Base-by-base conservation (phyloP, 2,329 filamentous ascomycete species). In the Berkeleyomyces rouxiae region DNA sequence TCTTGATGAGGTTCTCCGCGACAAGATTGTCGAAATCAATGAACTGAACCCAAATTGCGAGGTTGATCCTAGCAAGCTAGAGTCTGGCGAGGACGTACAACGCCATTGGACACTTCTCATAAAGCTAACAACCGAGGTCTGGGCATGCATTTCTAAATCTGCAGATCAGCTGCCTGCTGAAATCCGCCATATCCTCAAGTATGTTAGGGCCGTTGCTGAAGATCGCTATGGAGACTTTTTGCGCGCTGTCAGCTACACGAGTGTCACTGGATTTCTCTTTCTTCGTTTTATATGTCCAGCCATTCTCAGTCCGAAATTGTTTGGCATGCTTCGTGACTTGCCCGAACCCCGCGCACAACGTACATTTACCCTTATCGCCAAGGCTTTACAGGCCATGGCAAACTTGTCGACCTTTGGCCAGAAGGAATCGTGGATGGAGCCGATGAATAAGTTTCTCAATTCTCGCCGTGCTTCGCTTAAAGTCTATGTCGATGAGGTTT, bases 401-500 rank as follows among this genome's bases (percentile, higher is more conserved):
- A 96, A 96, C 71, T 80, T 96, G 74, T 88, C 89, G 1, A 90
- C 84, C 0, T 96, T 96, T 70, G 92, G 92, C 47, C 91, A 88
- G 70, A 95, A 96, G 71, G 92, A 97, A 72, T 84, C 87, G n/a
- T 97, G 90, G 90, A 96, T 97, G 91, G 91, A 96, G 74, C 90
- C 90, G 0, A 97, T 97, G 92, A 97, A 96, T 70, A 82, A 82
- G 51, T 96, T 96, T 68, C 76, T 97, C 44, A 80, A 79, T 7
- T 78, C 82, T 1, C 86, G 95, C 69, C 83, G 90, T 23, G 80
- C 86, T 68, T 82, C 87, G 46, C 90, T 96, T 73, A 95, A 91
- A 71, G 81, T 85, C 57, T 96, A 91, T 68, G 86, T 96, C 65
- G 91, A 97, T 70, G 79, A 83, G 39, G 82, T 96, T 57, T 96